Evolutionary conservation across 2,329 filamentous ascomycete genomes (phyloP).

Genomic region (Trichoderma gracile): DNA sequence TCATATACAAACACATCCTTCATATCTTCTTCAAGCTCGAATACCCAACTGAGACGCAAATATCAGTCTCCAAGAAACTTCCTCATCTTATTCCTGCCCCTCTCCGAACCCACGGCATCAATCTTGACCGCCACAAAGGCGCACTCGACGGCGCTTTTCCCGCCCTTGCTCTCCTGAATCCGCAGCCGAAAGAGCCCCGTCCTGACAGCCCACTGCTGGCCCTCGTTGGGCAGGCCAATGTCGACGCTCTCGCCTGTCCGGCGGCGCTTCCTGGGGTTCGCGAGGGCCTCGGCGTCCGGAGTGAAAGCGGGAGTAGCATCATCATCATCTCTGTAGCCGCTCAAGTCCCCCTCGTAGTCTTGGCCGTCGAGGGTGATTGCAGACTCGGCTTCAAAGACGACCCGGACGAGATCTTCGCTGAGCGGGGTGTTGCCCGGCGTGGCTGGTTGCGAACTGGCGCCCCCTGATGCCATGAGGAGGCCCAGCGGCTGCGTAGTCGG

Average conservation of each 20-base stretch:
- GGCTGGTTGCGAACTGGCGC: constrained; percentile 59
- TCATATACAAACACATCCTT: constrained; percentile 1
- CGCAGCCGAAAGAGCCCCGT: constrained; percentile 72
- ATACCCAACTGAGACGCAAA: neutral
- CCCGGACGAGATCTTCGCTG: constrained; percentile 68
- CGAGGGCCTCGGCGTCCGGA: constrained; percentile 27
- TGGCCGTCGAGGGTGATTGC: constrained; percentile 61
- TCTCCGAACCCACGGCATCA: constrained; percentile 68
- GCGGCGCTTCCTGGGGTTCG: constrained; percentile 49
- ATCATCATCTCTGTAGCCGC: constrained; percentile 30
- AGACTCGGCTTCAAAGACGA: constrained; percentile 61
- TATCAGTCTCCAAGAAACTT: constrained; percentile 56
- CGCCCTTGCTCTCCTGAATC: constrained; percentile 56
- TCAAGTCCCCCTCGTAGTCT: constrained; percentile 39
- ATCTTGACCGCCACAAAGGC: constrained; percentile 75
- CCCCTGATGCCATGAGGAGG: constrained; percentile 66
- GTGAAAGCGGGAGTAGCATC: constrained; percentile 33
- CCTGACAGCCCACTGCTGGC: constrained; percentile 60
- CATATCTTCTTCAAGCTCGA: neutral
- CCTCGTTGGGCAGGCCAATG: constrained; percentile 14
- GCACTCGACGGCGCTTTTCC: constrained; percentile 64
- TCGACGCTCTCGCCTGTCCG: constrained; percentile 39
- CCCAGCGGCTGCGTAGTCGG: constrained; percentile 61
- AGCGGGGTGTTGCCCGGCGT: constrained; percentile 69
- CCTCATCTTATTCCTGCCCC: constrained; percentile 64